Base-by-base conservation (phyloP, 495 filamentous ascomycete genomes). In the Annulohypoxylon moriforme region DNA sequence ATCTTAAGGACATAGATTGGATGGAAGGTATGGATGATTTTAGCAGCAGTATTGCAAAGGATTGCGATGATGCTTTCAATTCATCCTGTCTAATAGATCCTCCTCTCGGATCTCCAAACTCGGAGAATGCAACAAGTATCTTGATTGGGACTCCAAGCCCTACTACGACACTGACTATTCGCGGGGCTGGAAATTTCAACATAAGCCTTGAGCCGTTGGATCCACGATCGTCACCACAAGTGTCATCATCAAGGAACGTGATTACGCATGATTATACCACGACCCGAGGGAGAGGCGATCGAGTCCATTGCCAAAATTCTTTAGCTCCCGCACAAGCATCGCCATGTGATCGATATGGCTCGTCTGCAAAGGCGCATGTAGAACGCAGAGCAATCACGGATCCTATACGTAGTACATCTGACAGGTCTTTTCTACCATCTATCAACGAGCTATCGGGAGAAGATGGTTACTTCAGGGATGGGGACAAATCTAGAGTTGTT, bases 1-100 rank as follows among this genome's bases (percentile, higher is more conserved):
- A 60, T 20, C 73, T 74, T 0, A 71, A 74, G 11, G 68, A 62
- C n/a, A 22, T 74, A 11, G 53, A 76, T 9, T 84, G 81, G 83
- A 83, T 78, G 18, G 83, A 87, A 14, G 85, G 88, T 67, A 76
- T 88, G 27, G 78, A 82, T 24, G 78, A 85, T n/a, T 78, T 86
- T 8, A 83, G 80, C 42, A 75, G 71, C 64, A 82, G 77, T 34
- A 82, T 88, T 38, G 85, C 84, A 22, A 81, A 82, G 64, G 81
- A 86, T 56, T 86, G 83, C 46, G 86, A 88, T 67, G 93, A 94
- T 69, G 94, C 94, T 0, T 98, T 97, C 80, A 93, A 93, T 70
- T 87, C 89, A 24, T 66, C 80, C 1, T 68, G 63, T 44, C 60
- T 68, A 0, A 67, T 55, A 9, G 69, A 72, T 31, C 58, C 52